Evolutionary conservation across 352 stramenopile genomes (phyloP).

Genomic region (Pilasporangium apinafurcum): DNA sequence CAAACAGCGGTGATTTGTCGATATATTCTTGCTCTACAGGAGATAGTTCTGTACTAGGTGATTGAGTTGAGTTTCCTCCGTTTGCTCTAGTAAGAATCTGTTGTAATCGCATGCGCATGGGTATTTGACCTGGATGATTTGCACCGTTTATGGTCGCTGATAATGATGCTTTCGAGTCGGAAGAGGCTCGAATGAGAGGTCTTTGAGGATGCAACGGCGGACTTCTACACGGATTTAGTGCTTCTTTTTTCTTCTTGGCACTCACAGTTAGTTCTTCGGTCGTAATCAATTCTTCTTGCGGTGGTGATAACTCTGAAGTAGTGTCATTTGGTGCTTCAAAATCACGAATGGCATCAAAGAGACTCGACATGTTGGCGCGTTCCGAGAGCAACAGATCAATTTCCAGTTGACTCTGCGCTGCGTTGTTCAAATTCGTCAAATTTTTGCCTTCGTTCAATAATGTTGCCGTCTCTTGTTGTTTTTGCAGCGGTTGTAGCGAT

Average conservation of each 20-base stretch:
- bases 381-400: slow-evolving; percentile 59
- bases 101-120: slow-evolving; percentile 15
- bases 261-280: background rate
- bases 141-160: background rate
- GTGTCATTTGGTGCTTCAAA: slow-evolving; percentile 35
- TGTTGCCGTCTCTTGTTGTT: too few relatives aligned
- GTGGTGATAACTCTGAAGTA: slow-evolving; percentile 1
- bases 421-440: background rate
- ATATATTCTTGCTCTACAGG: slow-evolving; percentile 46
- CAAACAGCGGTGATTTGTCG: slow-evolving; percentile 51
- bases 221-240: slow-evolving; percentile 29
- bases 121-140: too few relatives aligned
- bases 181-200: too few relatives aligned
- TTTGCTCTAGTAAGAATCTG: slow-evolving; percentile 9
- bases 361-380: slow-evolving; percentile 39
- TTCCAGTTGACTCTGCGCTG: slow-evolving; percentile 10
- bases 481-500: too few relatives aligned
- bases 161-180: too few relatives aligned
- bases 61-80: too few relatives aligned
- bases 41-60: too few relatives aligned
- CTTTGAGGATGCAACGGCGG: slow-evolving; percentile 1
- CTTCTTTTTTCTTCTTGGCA: slow-evolving; percentile 14
- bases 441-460: too few relatives aligned
- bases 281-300: slow-evolving; percentile 1
- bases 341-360: slow-evolving; percentile 69